Conservation (phyloP, 371 early-diverging fungal species). For the Capillidium rhysosporum region DNA sequence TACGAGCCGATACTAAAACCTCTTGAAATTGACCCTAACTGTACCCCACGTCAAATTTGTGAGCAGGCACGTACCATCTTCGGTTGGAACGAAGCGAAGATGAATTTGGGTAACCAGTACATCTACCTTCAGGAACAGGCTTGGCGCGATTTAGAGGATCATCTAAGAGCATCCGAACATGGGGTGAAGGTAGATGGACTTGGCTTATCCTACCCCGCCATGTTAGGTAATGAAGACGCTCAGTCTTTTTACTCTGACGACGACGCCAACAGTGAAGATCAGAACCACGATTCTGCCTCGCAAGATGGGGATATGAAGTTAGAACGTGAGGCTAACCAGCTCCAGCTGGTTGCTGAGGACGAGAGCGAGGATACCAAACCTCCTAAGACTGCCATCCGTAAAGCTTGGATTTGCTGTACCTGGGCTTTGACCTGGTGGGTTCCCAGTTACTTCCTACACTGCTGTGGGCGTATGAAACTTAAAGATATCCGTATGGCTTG, state of each 20-base stretch:
- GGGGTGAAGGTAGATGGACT: not conserved
- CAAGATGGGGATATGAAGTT: conserved; percentile 11
- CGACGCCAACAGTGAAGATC: conserved; percentile 9
- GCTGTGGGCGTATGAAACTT: conserved; percentile 57
- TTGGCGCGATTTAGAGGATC: conserved; percentile 28
- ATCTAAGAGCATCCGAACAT: conserved; percentile 13
- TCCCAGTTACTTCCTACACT: conserved; percentile 29
- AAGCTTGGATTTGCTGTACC: conserved; percentile 56
- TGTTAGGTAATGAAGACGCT: not conserved
- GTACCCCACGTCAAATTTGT: conserved; percentile 8
- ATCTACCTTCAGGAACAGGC: conserved; percentile 46
- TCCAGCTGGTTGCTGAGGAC: conserved; percentile 18
- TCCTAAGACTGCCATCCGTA: conserved; percentile 18
- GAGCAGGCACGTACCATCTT: conserved; percentile 30
- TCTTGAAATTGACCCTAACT: conserved; percentile 17
- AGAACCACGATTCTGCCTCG: conserved; percentile 3
- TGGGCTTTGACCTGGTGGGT: conserved; percentile 74
- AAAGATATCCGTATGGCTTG: conserved; percentile 84
- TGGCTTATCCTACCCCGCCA: not conserved
- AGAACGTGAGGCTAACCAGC: conserved; percentile 16
- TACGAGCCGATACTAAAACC: conserved; percentile 29
- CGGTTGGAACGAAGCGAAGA: conserved; percentile 43
- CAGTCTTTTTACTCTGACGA: conserved; percentile 6
- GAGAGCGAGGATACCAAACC: conserved; percentile 13
- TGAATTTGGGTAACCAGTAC: conserved; percentile 38